Evolutionary conservation across 805 yeast species (phyloP), one percentile per base, ranked within the genome.

Genomic region (Ogataea glucozyma): DNA sequence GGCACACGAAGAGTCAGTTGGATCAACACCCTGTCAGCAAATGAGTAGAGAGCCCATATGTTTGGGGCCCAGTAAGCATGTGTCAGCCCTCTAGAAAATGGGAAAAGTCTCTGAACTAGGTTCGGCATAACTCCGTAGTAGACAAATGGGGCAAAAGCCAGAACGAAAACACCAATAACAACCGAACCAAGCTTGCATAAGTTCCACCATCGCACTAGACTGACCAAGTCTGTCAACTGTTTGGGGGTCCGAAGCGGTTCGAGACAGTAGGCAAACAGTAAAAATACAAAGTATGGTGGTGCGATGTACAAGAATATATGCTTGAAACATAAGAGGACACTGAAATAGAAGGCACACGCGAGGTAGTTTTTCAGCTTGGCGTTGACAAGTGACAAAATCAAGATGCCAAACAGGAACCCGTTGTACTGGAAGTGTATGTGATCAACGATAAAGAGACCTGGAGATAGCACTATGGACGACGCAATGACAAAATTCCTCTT

Each of bases 61-160:
- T 93, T 93, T 12, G 99, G 98, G 1, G 99, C 98, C 98, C 99
- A 93, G 66, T 93, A 93, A 0, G 98, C 97, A 65, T 93, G 99
- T 4, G 97, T 93, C 26, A 93, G 72, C 1, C 98, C 98, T 60
- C 98, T 73, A 38, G 95, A 84, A 60, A 91, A 91, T 5, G 99
- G 99, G 66, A 93, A 93, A 23, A 93, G 66, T 34, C 99, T 72
- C 4, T 67, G 58, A 7, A 88, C 36, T 13, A 93, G 64, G 48
- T 87, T 79, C 0, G 85, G 83, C 37, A 85, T 56, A 24, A 81
- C 85, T 1, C 72, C 71, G 52, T 77, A 70, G 53, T 76, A 76
- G 6, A 76, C 62, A 57, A 90, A 90, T 1, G 98, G 98, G 1
- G 73, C 84, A 69, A 90, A 88, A 8, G 96, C 88, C 5, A 79